Evolutionary conservation across 2,329 filamentous ascomycete species (phyloP).

Genomic region (Claviceps sp.): DNA sequence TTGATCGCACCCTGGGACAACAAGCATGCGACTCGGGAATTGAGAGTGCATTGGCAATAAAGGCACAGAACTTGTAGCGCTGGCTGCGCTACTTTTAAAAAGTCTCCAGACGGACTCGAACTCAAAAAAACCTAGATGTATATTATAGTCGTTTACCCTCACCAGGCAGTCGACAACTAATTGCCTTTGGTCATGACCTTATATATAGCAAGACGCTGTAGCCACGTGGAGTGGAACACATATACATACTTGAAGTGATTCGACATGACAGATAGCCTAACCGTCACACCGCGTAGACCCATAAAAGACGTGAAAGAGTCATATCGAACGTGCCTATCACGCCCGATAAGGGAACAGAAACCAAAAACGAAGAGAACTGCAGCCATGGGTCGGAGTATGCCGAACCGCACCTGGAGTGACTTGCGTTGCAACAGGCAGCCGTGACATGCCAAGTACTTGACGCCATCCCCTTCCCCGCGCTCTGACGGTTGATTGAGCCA

Average conservation of each 20-base stretch:
- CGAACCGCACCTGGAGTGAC: constrained; percentile 6
- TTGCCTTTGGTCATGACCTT: not conserved
- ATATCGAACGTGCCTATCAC: not conserved
- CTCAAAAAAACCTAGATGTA: too few relatives aligned
- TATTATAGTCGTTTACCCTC: not conserved
- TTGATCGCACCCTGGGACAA: too few relatives aligned
- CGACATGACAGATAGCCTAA: not conserved
- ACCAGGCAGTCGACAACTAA: not conserved
- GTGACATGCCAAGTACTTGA: constrained; percentile 12
- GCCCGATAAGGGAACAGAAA: not conserved
- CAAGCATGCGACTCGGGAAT: too few relatives aligned
- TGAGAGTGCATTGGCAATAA: too few relatives aligned
- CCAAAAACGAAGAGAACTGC: constrained; percentile 2
- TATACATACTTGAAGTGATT: not conserved
- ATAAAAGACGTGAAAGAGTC: not conserved
- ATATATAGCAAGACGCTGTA: not conserved
- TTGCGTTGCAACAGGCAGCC: constrained; percentile 6
- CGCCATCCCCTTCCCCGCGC: not conserved
- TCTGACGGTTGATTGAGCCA: not conserved
- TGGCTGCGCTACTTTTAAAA: too few relatives aligned
- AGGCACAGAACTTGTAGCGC: too few relatives aligned
- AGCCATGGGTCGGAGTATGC: constrained; percentile 4
- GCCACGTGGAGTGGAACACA: not conserved
- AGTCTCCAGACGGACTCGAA: too few relatives aligned
- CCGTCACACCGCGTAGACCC: constrained; percentile 1